Conservation (phyloP, 2,329 filamentous ascomycete genomes). For the Cladosporium cucumerinum region DNA sequence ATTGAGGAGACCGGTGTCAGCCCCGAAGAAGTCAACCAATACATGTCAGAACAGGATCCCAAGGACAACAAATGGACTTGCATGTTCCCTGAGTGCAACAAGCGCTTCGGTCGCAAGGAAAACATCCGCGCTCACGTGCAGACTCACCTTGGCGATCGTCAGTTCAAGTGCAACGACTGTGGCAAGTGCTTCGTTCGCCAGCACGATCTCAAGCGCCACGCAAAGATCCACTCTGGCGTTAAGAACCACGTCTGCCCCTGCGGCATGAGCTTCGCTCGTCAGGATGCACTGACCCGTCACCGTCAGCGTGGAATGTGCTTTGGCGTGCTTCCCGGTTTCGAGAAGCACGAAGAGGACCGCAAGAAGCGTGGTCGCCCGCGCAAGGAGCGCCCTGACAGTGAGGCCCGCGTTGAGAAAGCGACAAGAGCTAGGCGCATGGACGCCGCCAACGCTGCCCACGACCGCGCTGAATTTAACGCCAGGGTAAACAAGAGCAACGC, state of each 20-base stretch:
- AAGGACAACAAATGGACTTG: constrained; percentile 47
- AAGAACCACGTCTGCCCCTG: constrained; percentile 95
- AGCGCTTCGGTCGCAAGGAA: constrained; percentile 93
- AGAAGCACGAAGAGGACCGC: constrained; percentile 56
- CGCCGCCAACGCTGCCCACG: constrained; percentile 18
- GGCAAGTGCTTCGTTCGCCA: constrained; percentile 94
- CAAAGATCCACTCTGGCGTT: constrained; percentile 94
- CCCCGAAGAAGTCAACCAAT: constrained; percentile 64
- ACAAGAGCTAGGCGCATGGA: constrained; percentile 49
- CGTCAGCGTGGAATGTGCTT: constrained; percentile 95
- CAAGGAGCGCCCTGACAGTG: constrained; percentile 60
- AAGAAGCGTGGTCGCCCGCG: constrained; percentile 64
- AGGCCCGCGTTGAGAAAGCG: constrained; percentile 56
- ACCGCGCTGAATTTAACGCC: constrained; percentile 9
- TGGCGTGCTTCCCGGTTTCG: constrained; percentile 77
- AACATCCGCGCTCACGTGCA: constrained; percentile 99
- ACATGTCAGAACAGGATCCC: constrained; percentile 47
- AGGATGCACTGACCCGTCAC: constrained; percentile 91
- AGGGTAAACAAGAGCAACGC: constrained; percentile 4
- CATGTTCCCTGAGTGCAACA: constrained; percentile 68
- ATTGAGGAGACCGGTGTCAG: constrained; percentile 79
- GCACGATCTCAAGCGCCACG: constrained; percentile 94
- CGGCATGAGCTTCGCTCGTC: constrained; percentile 88
- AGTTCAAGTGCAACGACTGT: constrained; percentile 91
- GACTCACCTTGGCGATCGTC: constrained; percentile 92